These are phyloP conservation scores for Neurospora tetraspora DNA, from an alignment of 495 filamentous ascomycete genomes.

Conservation along the genomic window DNA sequence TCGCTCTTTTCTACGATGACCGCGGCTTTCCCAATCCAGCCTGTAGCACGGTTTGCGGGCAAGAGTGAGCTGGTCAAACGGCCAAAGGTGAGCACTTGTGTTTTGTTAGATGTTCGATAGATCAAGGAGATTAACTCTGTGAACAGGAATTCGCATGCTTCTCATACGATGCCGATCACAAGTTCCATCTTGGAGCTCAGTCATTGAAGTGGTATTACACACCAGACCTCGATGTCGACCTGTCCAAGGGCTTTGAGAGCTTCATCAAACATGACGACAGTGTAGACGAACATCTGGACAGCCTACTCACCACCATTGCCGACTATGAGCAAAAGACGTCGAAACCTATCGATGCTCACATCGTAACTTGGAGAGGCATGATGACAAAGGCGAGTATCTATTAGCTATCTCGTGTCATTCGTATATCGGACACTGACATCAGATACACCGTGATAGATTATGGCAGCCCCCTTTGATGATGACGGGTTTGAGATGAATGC, in stretches of 20 bases:
- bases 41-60: conserved; percentile 48
- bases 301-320: conserved; percentile 65
- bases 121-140: neutral
- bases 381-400: conserved; percentile 72
- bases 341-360: conserved; percentile 58
- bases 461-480: conserved; percentile 72
- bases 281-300: conserved; percentile 79
- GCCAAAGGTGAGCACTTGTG: conserved; percentile 43
- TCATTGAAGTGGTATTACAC: conserved; percentile 85
- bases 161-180: conserved; percentile 76
- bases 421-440: neutral
- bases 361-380: conserved; percentile 96
- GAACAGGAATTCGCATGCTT: conserved; percentile 76
- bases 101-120: neutral
- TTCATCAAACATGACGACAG: conserved; percentile 78
- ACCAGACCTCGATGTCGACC: conserved; percentile 55
- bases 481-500: conserved; percentile 93
- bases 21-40: conserved; percentile 50
- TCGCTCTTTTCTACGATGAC: conserved; percentile 19
- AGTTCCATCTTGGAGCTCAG: conserved; percentile 63
- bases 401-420: neutral
- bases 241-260: conserved; percentile 69
- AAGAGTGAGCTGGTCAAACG: conserved; percentile 54
- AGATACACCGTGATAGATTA: conserved; percentile 83
- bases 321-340: conserved; percentile 57